These are phyloP conservation scores for Peronospora farinosa DNA, from an alignment of 352 stramenopile species.

Conservation along the genomic window DNA sequence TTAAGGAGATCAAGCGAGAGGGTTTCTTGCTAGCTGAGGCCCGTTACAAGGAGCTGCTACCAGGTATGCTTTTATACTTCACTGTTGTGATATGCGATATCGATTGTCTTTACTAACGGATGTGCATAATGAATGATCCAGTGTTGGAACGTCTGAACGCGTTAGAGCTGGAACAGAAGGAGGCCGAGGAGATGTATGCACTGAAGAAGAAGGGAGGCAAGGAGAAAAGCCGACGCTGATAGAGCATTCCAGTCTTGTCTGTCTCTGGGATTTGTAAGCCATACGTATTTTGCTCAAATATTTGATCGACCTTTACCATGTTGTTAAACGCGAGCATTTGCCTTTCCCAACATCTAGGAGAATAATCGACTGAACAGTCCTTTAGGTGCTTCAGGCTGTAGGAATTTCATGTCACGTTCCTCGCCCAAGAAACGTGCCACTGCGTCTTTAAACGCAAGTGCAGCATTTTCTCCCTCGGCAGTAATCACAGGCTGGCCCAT, in stretches of 20 bases:
- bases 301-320: not conserved
- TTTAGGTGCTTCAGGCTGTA: constrained; percentile 79
- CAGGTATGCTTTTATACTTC: constrained; percentile 33
- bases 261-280: constrained; percentile 15
- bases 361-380: constrained; percentile 74
- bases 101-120: constrained; percentile 3
- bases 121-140: constrained; percentile 20
- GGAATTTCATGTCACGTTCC: constrained; percentile 80
- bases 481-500: constrained; percentile 89
- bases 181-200: constrained; percentile 69
- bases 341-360: constrained; percentile 12
- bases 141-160: constrained; percentile 75
- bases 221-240: constrained; percentile 60
- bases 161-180: constrained; percentile 71
- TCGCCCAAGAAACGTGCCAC: constrained; percentile 88
- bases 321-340: not conserved
- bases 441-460: constrained; percentile 83
- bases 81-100: constrained; percentile 6
- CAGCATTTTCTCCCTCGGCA: constrained; percentile 58
- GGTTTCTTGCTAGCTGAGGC: constrained; percentile 66
- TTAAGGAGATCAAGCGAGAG: constrained; percentile 86
- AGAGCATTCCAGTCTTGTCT: constrained; percentile 12
- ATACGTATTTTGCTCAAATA: constrained; percentile 10
- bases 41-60: constrained; percentile 76
- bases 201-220: constrained; percentile 73